Evolutionary conservation across 306 rosid genomes (phyloP), one percentile per base, ranked within the genome.

Genomic region (Leucaena leucocephala): DNA sequence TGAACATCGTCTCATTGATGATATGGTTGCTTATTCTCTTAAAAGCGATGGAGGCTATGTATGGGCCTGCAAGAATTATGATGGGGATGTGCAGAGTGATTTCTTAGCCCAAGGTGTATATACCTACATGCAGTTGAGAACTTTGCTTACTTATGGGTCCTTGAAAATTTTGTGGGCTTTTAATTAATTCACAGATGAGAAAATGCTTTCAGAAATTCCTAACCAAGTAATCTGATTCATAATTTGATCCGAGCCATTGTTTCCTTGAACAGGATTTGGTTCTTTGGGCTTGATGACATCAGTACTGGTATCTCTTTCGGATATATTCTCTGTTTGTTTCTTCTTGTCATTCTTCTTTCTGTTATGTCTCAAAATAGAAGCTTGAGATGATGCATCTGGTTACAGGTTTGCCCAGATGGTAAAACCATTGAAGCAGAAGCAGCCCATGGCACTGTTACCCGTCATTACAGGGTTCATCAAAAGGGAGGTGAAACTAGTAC

Each of bases 41-140:
- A 95, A 95, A 88, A 95, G 99, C 62, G 97, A 95, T 22, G 99
- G 99, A 79, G 99, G 96, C 64, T 95, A 93, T 91, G 99, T 95
- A 59, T 95, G 99, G 98, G 98, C 98, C 49, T 95, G 98, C 94
- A 95, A 95, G 87, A 95, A 95, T 82, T 95, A 95, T 75, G 97
- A 95, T 85, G 98, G 98, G 64, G 98, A 95, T 78, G 98, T 95
- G 55, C 99, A 95, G 86, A 95, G 99, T 71, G 99, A 95, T 83
- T 88, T 95, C 90, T 84, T 95, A 82, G 99, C 99, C 61, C 99
- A 95, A 93, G 99, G 99, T 93, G 55, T 72, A 73, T 70, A 40
- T 86, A 54, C 21, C 72, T n/a, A 67, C 44, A 38, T 62, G 59
- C 57, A 50, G 42, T 82, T n/a, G 64, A 50, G 15, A 72, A 40